Percentiles rank a stretch among this genome's conserved stretches.
Conservation (phyloP, 2,329 filamentous ascomycete genomes). For the Colletotrichum higginsianum region DNA sequence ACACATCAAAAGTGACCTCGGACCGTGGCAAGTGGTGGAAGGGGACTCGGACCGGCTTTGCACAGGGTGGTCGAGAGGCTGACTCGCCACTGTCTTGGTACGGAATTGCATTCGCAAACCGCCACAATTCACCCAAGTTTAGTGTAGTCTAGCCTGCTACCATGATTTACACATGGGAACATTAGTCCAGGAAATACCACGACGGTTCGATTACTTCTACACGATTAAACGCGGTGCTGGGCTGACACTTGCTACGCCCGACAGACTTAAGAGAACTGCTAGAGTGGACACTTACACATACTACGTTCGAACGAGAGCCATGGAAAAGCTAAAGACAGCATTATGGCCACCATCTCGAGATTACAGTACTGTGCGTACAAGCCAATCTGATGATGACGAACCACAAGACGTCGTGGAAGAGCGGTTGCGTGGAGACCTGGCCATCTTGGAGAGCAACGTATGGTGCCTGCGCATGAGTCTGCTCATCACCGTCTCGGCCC, state of each 20-base stretch:
- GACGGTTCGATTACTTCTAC: no score
- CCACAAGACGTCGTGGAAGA: constrained; percentile 21
- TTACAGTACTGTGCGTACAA: constrained; percentile 21
- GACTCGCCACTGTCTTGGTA: background rate
- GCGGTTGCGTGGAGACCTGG: constrained; percentile 12
- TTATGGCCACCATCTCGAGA: constrained; percentile 11
- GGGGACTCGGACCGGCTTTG: background rate
- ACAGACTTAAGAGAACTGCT: background rate
- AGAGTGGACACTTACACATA: background rate
- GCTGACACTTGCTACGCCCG: background rate
- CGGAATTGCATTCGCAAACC: no score
- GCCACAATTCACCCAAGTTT: no score
- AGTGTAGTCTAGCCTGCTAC: no score
- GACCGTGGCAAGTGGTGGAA: background rate
- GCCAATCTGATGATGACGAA: constrained; percentile 31
- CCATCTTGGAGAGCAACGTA: constrained; percentile 10
- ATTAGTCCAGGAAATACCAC: no score
- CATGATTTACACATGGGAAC: no score
- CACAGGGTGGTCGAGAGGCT: background rate
- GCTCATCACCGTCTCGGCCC: constrained; percentile 1
- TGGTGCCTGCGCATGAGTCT: constrained; percentile 33
- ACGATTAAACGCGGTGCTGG: no score
- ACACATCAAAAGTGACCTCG: background rate
- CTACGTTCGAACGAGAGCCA: background rate
- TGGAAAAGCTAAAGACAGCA: constrained; percentile 11